phyloP scores from a whole-genome alignment of 2,329 filamentous ascomycete genomes.

The Leptographium radiaticola region DNA sequence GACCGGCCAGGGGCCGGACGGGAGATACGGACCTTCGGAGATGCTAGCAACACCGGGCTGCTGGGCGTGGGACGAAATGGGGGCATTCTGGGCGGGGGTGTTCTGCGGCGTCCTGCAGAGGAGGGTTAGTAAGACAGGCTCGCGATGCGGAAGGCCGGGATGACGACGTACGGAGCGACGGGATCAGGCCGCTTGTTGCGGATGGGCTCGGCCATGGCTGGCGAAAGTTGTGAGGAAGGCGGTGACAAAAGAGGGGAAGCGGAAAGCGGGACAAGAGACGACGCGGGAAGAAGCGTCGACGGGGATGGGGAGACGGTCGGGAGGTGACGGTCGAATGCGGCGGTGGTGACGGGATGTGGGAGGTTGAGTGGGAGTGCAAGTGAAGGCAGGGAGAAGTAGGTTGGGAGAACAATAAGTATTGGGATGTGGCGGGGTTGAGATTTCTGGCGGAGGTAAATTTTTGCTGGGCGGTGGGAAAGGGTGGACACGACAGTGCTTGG shows the following conservation, averaged over 20 bases:
- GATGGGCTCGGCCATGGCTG: constrained; percentile 47
- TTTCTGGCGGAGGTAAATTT: constrained; percentile 10
- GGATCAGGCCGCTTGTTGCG: constrained; percentile 48
- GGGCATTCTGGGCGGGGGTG: constrained; percentile 88
- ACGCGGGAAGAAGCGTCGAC: background rate
- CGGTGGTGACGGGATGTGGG: background rate
- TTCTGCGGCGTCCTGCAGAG: constrained; percentile 83
- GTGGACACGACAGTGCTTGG: constrained; percentile 2
- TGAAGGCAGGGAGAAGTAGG: constrained; percentile 2
- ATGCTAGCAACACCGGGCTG: constrained; percentile 90
- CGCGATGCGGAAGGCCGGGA: too few species aligned
- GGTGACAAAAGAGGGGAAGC: constrained; percentile 7
- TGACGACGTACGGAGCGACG: constrained; percentile 42
- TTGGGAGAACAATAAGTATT: constrained; percentile 5
- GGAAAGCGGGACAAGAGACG: background rate
- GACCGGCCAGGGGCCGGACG: too few species aligned
- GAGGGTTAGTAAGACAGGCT: constrained; percentile 7
- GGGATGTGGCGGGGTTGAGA: constrained; percentile 12
- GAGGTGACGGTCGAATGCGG: background rate
- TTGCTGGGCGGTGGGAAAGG: constrained; percentile 11
- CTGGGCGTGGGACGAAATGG: constrained; percentile 94
- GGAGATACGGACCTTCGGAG: constrained; percentile 68
- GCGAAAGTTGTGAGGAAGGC: constrained; percentile 8
- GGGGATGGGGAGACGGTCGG: background rate
- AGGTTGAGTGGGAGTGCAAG: background rate